Evolutionary conservation across 148 eudicot genomes (phyloP), one percentile per base, ranked within the genome.

Genomic region (Drosera capensis): DNA sequence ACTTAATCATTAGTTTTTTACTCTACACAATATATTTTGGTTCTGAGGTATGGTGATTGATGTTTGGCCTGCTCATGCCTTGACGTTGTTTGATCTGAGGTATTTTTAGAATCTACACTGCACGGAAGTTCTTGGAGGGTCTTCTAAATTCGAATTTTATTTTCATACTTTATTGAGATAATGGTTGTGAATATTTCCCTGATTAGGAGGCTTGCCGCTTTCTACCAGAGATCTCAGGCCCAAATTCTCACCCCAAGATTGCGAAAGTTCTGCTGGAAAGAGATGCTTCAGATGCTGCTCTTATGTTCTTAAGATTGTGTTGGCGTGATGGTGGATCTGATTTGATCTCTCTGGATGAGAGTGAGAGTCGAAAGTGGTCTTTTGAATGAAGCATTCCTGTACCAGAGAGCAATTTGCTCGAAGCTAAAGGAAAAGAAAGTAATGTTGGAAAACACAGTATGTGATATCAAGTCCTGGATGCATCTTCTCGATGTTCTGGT

Each of bases 241-340:
- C 93, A 46, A 70, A 78, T 36, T 71, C 86, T 45, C 99, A 90
- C 68, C 99, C 99, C 41, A 90, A 90, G 66, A 77, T 90, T 42
- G 88, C 87, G 35, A 77, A 74, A 69, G 82, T 77, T 54, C 62
- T 90, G 52, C 60, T 90, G 48, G 94, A 90, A 65, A 75, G 95
- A 63, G 68, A 72, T 58, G 65, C 71, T 64, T 80, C 95, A 43
- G 87, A 90, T 73, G 75, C 85, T 52, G 95, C 99, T 51, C 87
- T 90, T 58, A 90, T 84, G 99, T 83, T 75, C 67, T 61, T 90
- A 61, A 73, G 99, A 46, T 90, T 87, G 85, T 78, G 77, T 48
- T 87, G 99, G 28, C 70, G 57, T 64, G 99, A 90, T 62, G 71
- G 71, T 52, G 77, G 78, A 39, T 46, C 85, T 46, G 60, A 71